phyloP scores from a whole-genome alignment of 345 rosid genomes.

The Brassica rapa region DNA sequence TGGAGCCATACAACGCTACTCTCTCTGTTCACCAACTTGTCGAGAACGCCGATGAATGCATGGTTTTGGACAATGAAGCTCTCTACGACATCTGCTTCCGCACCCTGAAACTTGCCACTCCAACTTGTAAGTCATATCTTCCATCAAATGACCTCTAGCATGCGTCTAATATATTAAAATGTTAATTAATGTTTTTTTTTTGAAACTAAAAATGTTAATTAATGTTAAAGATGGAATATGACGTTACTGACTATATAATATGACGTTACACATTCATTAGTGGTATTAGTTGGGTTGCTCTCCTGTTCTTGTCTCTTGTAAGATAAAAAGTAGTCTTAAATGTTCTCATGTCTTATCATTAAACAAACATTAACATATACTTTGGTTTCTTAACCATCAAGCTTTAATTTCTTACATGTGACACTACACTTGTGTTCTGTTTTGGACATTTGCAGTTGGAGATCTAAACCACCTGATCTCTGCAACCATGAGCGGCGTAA shows the following conservation, averaged over 20 bases:
- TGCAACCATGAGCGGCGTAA: slow-evolving; percentile 60
- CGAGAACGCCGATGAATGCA: slow-evolving; percentile 67
- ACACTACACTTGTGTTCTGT: background rate
- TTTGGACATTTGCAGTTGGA: slow-evolving; percentile 40
- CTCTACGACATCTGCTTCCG: slow-evolving; percentile 71
- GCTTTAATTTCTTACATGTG: background rate
- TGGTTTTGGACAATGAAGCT: slow-evolving; percentile 68
- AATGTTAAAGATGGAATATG: background rate
- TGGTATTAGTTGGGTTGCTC: slow-evolving; percentile 2
- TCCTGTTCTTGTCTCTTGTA: slow-evolving; percentile 11
- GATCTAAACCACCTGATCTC: slow-evolving; percentile 56
- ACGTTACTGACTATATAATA: background rate
- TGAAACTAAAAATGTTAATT: background rate
- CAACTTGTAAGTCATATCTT: slow-evolving; percentile 50
- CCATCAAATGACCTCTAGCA: background rate
- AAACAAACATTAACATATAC: background rate
- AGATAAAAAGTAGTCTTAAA: background rate
- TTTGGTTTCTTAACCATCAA: background rate
- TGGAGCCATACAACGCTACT: slow-evolving; percentile 71
- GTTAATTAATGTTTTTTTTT: background rate
- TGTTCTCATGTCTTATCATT: slow-evolving; percentile 4
- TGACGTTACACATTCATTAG: background rate
- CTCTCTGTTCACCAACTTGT: slow-evolving; percentile 70
- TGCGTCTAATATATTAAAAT: background rate
- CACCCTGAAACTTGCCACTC: slow-evolving; percentile 64